Conservation (phyloP, 2,329 filamentous ascomycete genomes). For the Lasiodiplodia sp. region DNA sequence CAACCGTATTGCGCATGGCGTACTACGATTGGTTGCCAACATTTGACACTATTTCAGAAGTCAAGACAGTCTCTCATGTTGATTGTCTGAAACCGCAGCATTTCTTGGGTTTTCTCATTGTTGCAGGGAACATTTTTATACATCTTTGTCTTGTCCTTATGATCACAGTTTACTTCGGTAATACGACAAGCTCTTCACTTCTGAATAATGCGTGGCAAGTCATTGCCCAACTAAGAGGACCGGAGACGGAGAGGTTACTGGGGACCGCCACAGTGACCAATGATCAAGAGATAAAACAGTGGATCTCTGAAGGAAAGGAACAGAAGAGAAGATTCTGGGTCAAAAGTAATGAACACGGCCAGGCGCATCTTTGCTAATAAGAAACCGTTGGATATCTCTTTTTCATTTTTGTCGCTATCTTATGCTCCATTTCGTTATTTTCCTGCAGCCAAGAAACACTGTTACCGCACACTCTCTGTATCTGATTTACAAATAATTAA, state of each 20-base stretch:
- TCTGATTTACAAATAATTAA: too few species aligned
- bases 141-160: background rate
- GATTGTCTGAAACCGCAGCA: background rate
- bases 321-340: background rate
- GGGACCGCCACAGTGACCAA: background rate
- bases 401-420: too few species aligned
- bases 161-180: background rate
- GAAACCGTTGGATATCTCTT: too few species aligned
- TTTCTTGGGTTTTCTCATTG: background rate
- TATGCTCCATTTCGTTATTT: too few species aligned
- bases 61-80: background rate
- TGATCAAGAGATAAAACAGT: background rate
- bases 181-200: background rate
- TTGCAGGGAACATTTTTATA: background rate
- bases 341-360: background rate
- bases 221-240: background rate
- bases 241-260: background rate
- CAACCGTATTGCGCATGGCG: background rate
- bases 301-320: background rate
- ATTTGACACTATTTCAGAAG: background rate
- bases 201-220: constrained; percentile 8
- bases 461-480: too few species aligned
- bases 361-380: background rate
- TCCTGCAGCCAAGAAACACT: too few species aligned
- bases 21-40: constrained; percentile 10